Evolutionary conservation across 306 rosid genomes (phyloP).

Genomic region (Nissolia schottii): DNA sequence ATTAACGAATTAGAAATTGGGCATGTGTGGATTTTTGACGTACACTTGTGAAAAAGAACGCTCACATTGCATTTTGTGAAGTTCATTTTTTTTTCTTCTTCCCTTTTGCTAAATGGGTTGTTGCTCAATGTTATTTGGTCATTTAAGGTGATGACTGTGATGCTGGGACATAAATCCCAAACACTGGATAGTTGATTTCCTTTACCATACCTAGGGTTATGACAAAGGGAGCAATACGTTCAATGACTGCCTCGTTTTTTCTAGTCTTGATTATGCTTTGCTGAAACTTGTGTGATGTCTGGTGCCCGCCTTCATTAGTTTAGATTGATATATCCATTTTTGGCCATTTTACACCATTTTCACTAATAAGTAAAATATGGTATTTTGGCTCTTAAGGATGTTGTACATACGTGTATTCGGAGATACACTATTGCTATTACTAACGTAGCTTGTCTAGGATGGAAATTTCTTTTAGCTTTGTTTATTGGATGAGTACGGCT

Average conservation of each 20-base stretch:
- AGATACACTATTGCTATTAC: neutral
- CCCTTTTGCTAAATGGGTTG: neutral
- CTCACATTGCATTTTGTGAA: neutral
- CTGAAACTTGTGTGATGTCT: neutral
- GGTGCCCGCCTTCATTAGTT: neutral
- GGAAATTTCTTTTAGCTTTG: neutral
- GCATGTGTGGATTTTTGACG: neutral
- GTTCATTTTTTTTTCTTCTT: neutral
- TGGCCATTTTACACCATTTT: neutral
- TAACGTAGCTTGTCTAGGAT: neutral
- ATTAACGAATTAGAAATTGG: neutral
- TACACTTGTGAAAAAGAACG: neutral
- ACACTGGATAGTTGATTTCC: neutral
- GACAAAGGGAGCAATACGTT: neutral
- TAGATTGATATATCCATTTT: neutral
- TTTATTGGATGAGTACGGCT: neutral
- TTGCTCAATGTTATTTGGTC: neutral
- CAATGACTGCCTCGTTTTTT: neutral
- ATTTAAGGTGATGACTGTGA: neutral
- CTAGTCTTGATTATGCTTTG: neutral
- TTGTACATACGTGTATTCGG: neutral
- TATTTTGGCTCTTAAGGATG: neutral
- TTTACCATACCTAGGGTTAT: neutral
- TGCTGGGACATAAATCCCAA: neutral
- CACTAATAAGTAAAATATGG: neutral